Percentiles rank a stretch among this genome's conserved stretches.
phyloP scores from a whole-genome alignment of 164 flowering plant genomes.

The Annona squamosa region DNA sequence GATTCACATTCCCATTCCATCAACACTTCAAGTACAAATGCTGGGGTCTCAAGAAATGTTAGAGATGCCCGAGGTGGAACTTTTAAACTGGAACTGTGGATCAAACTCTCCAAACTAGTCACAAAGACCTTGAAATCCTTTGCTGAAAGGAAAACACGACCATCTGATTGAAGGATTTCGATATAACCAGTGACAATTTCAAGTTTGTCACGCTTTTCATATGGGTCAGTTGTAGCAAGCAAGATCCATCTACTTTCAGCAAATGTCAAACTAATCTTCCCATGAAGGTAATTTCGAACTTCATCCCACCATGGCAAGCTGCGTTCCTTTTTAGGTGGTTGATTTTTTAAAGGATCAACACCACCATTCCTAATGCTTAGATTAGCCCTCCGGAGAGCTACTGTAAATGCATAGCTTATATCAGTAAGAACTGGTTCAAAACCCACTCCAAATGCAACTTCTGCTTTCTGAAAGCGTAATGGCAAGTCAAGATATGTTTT shows the following conservation, averaged over 20 bases:
- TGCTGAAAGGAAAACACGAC: conserved; percentile 56
- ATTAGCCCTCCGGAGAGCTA: conserved; percentile 97
- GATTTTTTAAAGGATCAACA: conserved; percentile 13
- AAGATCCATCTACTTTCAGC: conserved; percentile 58
- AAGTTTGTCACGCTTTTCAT: conserved; percentile 84
- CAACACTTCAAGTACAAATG: conserved; percentile 67
- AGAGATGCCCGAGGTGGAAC: conserved; percentile 38
- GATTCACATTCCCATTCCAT: conserved; percentile 99
- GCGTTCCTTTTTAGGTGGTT: conserved; percentile 79
- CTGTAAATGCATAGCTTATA: conserved; percentile 91
- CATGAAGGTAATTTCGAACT: conserved; percentile 83
- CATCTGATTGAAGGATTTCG: conserved; percentile 92
- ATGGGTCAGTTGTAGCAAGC: conserved; percentile 89
- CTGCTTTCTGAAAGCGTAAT: conserved; percentile 64
- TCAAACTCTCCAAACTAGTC: conserved; percentile 86
- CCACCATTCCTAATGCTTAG: conserved; percentile 45
- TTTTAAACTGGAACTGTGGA: conserved; percentile 46
- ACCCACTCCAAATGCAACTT: conserved; percentile 84
- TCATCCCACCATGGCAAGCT: conserved; percentile 99
- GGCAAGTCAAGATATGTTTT: conserved; percentile 84
- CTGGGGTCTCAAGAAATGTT: conserved; percentile 70
- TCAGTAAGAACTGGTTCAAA: conserved; percentile 92
- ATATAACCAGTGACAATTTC: conserved; percentile 51
- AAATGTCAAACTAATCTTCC: conserved; percentile 51
- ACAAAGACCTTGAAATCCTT: conserved; percentile 64